Evolutionary conservation across 1,139 yeast species (phyloP).

Genomic region (Blastobotrys malaysiensis): DNA sequence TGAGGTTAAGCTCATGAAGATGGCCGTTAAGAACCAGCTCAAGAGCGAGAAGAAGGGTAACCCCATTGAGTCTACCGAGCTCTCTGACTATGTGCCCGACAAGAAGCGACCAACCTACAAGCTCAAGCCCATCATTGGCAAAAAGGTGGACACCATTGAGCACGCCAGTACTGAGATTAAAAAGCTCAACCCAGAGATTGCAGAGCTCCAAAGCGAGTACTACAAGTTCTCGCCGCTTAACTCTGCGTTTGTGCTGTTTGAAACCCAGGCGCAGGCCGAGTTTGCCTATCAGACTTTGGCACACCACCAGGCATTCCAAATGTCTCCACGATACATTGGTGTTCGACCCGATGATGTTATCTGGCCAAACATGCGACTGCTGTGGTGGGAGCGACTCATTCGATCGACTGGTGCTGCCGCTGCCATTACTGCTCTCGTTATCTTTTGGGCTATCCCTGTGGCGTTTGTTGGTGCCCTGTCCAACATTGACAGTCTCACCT

Average conservation of each 20-base stretch:
- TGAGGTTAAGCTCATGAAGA: conserved; percentile 52
- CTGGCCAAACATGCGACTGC: conserved; percentile 80
- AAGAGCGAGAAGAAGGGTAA: conserved; percentile 54
- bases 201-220: conserved; percentile 48
- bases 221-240: conserved; percentile 39
- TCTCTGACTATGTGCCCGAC: conserved; percentile 63
- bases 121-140: conserved; percentile 60
- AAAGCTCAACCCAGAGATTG: conserved; percentile 60
- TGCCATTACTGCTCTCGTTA: conserved; percentile 52
- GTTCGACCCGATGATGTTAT: conserved; percentile 75
- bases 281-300: conserved; percentile 76
- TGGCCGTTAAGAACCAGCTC: conserved; percentile 53
- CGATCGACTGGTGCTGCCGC: conserved; percentile 55
- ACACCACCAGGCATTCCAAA: conserved; percentile 58
- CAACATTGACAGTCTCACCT: conserved; percentile 66
- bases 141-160: conserved; percentile 79
- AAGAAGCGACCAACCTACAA: conserved; percentile 73
- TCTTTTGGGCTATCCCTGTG: conserved; percentile 93
- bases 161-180: conserved; percentile 64
- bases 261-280: conserved; percentile 82
- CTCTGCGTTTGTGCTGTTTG: conserved; percentile 82
- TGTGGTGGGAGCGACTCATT: conserved; percentile 76
- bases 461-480: conserved; percentile 94
- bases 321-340: conserved; percentile 59
- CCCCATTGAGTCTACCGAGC: conserved; percentile 43